phyloP scores from a whole-genome alignment of 129 eudicot genomes.

The Daucus carota region DH1_v3.0 NC_030382.2:50506501-50507000 shows the following conservation, averaged over 20 bases:
- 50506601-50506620: neutral
- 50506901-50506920: constrained; percentile 4
- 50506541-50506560: neutral
- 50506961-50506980: neutral
- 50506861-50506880: neutral
- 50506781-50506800: neutral
- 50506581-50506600: neutral
- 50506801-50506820: neutral
- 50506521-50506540: neutral
- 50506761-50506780: neutral
- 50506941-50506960: neutral
- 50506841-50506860: neutral
- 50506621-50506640: neutral
- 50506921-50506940: constrained; percentile 6
- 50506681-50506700: neutral
- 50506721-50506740: neutral
- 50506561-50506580: too few species aligned
- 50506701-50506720: neutral
- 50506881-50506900: constrained; percentile 1
- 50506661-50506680: neutral
- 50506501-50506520: neutral
- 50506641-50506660: too few species aligned
- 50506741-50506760: neutral
- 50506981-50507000: neutral
- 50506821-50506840: neutral